Conservation (phyloP, 208 protist genomes). For the Leishmania tarentolae region DNA sequence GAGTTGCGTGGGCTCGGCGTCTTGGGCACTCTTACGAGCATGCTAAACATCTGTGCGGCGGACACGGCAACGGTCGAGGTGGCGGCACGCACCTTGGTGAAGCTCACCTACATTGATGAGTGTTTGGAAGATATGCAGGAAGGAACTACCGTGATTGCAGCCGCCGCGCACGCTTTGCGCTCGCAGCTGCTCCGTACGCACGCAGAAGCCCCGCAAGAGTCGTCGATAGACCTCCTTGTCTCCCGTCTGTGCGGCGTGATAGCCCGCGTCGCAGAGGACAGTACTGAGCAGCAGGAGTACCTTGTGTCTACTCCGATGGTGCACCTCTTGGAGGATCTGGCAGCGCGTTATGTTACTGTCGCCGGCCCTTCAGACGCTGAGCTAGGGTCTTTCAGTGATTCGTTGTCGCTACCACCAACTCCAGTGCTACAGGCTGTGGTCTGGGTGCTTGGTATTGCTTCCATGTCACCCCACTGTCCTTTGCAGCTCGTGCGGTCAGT, state of each 20-base stretch:
- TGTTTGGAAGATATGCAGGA: constrained; percentile 42
- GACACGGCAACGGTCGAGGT: constrained; percentile 54
- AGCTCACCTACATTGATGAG: constrained; percentile 61
- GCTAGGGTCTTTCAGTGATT: neutral
- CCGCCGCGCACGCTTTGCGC: constrained; percentile 39
- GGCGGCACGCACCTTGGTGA: constrained; percentile 63
- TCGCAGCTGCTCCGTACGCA: constrained; percentile 15
- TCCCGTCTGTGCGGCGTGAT: constrained; percentile 47
- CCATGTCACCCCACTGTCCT: constrained; percentile 54
- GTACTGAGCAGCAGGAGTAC: constrained; percentile 32
- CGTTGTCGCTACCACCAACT: constrained; percentile 15
- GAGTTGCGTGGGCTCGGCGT: constrained; percentile 14
- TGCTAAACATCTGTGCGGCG: constrained; percentile 36
- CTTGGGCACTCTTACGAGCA: constrained; percentile 38
- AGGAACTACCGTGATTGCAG: constrained; percentile 32
- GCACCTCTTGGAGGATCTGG: constrained; percentile 19
- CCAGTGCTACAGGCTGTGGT: constrained; percentile 57
- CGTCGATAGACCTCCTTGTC: constrained; percentile 45
- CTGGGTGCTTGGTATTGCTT: constrained; percentile 73
- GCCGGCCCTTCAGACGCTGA: neutral
- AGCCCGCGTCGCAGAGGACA: constrained; percentile 43
- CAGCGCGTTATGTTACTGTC: constrained; percentile 21
- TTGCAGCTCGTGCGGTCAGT: constrained; percentile 45
- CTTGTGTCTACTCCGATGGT: constrained; percentile 31
- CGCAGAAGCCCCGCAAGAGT: neutral